Percentiles rank a stretch among this genome's conserved stretches.
Conservation (phyloP, 1,284 basidiomycete species). For the Moesziomyces sp. region DNA sequence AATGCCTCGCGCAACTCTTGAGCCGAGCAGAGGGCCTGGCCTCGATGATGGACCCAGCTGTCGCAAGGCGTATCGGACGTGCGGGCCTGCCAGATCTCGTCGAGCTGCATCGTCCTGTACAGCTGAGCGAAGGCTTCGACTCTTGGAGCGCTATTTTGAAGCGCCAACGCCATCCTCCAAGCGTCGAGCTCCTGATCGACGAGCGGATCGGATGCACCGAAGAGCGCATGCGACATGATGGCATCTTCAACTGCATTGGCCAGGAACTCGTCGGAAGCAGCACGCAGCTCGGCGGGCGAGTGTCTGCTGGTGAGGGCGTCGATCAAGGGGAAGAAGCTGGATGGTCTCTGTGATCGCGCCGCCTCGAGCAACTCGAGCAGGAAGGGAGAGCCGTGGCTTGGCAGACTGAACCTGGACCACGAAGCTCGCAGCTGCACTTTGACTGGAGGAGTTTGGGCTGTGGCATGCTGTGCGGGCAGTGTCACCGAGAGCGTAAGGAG, state of each 20-base stretch:
- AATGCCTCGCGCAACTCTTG: conserved; percentile 33
- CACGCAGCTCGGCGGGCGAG: conserved; percentile 8
- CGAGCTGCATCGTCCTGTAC: conserved; percentile 33
- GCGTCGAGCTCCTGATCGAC: conserved; percentile 29
- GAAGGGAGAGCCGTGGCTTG: conserved; percentile 32
- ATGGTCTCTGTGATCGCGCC: conserved; percentile 33
- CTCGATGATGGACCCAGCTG: conserved; percentile 53
- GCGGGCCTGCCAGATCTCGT: conserved; percentile 67
- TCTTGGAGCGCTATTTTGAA: conserved; percentile 51
- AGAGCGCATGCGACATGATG: conserved; percentile 14
- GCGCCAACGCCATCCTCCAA: conserved; percentile 53
- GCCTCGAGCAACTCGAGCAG: conserved; percentile 84
- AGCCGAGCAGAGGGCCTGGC: conserved; percentile 46
- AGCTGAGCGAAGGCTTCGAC: conserved; percentile 62
- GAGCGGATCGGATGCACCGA: neutral
- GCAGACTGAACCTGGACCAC: conserved; percentile 74
- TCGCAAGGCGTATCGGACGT: conserved; percentile 41
- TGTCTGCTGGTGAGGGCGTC: conserved; percentile 26
- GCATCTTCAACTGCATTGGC: conserved; percentile 10
- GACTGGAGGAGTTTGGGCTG: conserved; percentile 73
- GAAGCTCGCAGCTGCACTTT: conserved; percentile 81
- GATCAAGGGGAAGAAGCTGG: conserved; percentile 51
- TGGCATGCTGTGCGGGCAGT: conserved; percentile 1
- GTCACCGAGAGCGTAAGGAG: conserved; percentile 9
- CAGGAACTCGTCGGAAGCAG: conserved; percentile 25